These are phyloP conservation scores for Odonthalia washingtoniensis DNA, from an alignment of 31 red algal genomes.

Conservation along the genomic window DNA sequence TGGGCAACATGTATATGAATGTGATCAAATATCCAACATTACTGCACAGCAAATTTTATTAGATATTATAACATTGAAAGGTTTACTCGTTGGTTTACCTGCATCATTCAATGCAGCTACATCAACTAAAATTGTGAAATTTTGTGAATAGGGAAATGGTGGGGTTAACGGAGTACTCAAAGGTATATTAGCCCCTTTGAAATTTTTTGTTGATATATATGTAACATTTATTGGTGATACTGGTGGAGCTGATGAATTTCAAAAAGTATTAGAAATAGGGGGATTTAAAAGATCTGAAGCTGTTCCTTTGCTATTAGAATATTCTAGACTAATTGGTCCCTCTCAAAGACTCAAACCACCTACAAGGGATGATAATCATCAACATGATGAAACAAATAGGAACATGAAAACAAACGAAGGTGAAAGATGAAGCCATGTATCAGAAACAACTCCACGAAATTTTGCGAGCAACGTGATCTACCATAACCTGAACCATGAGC, in stretches of 20 bases:
- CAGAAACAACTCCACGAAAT: too few relatives aligned
- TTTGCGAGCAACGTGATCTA: too few relatives aligned
- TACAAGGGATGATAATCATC: background rate
- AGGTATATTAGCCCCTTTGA: too few relatives aligned
- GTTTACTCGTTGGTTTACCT: slow-evolving; percentile 70
- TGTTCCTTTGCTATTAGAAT: slow-evolving; percentile 74
- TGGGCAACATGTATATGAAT: too few relatives aligned
- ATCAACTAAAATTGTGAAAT: slow-evolving; percentile 67
- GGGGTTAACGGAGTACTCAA: slow-evolving; percentile 88
- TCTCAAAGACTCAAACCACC: slow-evolving; percentile 45
- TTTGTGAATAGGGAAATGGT: slow-evolving; percentile 77
- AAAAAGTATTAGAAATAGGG: slow-evolving; percentile 84
- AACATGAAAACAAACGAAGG: too few relatives aligned
- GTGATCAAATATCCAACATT: too few relatives aligned
- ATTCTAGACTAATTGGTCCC: too few relatives aligned
- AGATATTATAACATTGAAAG: slow-evolving; percentile 78
- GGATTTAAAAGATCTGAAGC: slow-evolving; percentile 75
- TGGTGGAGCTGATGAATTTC: slow-evolving; percentile 77
- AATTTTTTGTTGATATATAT: slow-evolving; percentile 82
- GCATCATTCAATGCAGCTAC: slow-evolving; percentile 46
- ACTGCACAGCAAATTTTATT: too few relatives aligned
- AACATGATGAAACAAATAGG: too few relatives aligned
- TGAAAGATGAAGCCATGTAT: too few relatives aligned
- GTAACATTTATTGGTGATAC: slow-evolving; percentile 75
- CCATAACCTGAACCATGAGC: too few relatives aligned